Conservation (phyloP, 306 rosid genomes). For the Quercus dentata region DNA sequence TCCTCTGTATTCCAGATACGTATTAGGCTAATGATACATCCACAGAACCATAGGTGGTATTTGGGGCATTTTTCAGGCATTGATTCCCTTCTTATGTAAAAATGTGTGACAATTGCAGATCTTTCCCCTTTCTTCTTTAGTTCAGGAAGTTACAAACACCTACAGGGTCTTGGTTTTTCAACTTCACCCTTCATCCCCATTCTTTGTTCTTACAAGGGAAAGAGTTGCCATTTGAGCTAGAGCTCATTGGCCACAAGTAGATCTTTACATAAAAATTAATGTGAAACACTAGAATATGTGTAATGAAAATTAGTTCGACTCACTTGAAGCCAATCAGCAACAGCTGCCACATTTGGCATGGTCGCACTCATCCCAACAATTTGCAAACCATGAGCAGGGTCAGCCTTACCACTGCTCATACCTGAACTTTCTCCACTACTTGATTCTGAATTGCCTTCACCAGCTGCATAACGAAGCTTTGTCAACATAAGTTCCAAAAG, state of each 20-base stretch:
- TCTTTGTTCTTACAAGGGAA: not conserved
- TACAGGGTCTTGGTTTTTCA: not conserved
- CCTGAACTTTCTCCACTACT: slow-evolving; percentile 91
- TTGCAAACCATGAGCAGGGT: slow-evolving; percentile 88
- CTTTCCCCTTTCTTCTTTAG: not conserved
- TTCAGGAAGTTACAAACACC: not conserved
- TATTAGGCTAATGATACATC: not conserved
- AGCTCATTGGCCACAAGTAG: not conserved
- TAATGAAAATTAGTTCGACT: slow-evolving; percentile 26
- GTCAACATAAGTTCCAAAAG: slow-evolving; percentile 95
- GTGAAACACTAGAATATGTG: not conserved
- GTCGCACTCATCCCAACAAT: slow-evolving; percentile 99
- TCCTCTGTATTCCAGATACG: not conserved
- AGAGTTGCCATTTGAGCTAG: not conserved
- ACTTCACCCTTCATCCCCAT: not conserved
- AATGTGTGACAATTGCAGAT: not conserved
- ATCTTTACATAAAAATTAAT: not conserved
- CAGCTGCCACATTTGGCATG: slow-evolving; percentile 97
- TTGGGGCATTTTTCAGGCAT: not conserved
- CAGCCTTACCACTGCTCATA: slow-evolving; percentile 78
- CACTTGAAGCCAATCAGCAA: slow-evolving; percentile 99
- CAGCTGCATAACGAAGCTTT: slow-evolving; percentile 97
- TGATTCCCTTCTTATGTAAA: not conserved
- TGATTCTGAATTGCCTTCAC: slow-evolving; percentile 81
- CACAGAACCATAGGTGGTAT: slow-evolving; percentile 2